phyloP scores from a whole-genome alignment of 2,329 filamentous ascomycete species.

The Ophiostoma perfectum region DNA sequence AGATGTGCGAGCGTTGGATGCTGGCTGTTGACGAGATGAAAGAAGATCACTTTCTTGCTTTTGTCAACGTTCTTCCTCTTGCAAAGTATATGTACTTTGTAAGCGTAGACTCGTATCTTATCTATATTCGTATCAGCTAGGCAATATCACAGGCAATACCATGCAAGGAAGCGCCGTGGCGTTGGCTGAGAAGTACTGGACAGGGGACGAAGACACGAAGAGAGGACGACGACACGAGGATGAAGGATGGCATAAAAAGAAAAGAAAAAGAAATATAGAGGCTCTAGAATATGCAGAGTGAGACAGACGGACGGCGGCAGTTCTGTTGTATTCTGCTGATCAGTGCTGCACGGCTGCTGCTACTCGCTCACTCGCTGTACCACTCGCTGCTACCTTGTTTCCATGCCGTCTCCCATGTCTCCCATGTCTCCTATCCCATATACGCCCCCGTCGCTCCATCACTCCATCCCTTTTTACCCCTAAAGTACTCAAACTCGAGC shows the following conservation, averaged over 20 bases:
- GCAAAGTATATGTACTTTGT: too few relatives aligned
- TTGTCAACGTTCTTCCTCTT: too few relatives aligned
- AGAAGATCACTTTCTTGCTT: too few relatives aligned
- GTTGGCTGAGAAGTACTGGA: neutral
- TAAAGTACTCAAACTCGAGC: neutral
- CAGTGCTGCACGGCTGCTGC: neutral
- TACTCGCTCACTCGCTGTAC: neutral
- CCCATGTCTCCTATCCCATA: neutral
- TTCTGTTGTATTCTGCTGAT: neutral
- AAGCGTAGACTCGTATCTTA: neutral
- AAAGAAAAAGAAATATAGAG: constrained; percentile 6
- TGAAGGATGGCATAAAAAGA: neutral
- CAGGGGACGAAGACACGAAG: neutral
- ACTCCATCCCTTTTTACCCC: neutral
- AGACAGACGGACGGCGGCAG: neutral
- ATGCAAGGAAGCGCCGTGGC: constrained; percentile 1
- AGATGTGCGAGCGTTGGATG: neutral
- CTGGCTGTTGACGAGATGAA: too few relatives aligned
- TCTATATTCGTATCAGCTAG: neutral
- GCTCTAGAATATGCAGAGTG: too few relatives aligned
- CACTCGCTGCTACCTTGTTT: neutral
- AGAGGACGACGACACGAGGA: neutral
- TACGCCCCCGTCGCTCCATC: too few relatives aligned
- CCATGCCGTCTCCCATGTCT: neutral
- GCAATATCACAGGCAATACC: neutral